phyloP scores from a whole-genome alignment of 495 filamentous ascomycete species.

The Podospora conica region DNA sequence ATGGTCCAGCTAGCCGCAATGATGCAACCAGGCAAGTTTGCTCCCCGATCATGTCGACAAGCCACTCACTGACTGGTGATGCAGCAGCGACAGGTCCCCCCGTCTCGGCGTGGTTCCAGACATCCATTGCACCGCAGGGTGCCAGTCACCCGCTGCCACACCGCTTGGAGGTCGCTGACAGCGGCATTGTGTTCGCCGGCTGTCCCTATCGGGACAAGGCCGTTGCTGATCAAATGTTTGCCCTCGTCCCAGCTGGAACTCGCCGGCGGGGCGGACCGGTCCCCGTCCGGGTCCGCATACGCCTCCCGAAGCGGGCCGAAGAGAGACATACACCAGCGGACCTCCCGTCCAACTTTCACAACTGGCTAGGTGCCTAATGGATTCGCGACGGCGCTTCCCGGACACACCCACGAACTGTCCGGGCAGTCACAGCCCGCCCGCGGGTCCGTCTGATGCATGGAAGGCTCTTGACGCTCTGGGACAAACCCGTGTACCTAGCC shows the following conservation, averaged over 20 bases:
- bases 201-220: background rate
- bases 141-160: background rate
- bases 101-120: background rate
- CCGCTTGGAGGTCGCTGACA: background rate
- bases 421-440: background rate
- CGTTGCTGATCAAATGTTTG: background rate
- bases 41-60: background rate
- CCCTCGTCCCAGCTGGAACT: background rate
- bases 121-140: background rate
- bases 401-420: background rate
- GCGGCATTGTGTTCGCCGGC: background rate
- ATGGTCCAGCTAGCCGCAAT: background rate
- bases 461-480: background rate
- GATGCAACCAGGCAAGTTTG: background rate
- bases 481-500: background rate
- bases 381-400: background rate
- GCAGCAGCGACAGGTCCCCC: background rate
- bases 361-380: background rate
- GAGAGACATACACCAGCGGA: background rate
- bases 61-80: background rate
- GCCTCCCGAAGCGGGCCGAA: background rate
- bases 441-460: background rate
- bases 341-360: background rate
- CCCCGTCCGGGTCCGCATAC: background rate
- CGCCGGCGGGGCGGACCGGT: background rate